Percentiles rank a stretch among this genome's conserved stretches.
These are phyloP conservation scores for Gossypium davidsonii DNA, from an alignment of 441 rosid genomes.

Conservation along the genomic window DNA sequence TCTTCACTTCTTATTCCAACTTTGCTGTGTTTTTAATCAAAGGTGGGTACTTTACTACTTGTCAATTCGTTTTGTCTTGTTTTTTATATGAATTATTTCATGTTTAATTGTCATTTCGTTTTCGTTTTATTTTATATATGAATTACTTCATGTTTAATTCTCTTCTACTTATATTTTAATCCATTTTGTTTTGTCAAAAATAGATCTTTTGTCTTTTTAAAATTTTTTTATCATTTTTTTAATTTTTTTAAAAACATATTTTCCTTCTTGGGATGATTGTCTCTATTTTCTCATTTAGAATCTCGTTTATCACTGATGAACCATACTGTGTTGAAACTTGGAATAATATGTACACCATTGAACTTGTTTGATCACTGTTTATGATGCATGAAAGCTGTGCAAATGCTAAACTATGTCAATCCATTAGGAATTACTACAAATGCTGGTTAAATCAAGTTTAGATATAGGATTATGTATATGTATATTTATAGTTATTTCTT, in stretches of 20 bases:
- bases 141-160: no score
- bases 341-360: not conserved
- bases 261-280: not conserved
- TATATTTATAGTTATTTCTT: not conserved
- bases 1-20: not conserved
- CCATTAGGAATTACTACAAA: not conserved
- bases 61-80: not conserved
- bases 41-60: conserved; percentile 8
- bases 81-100: not conserved
- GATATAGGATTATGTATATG: not conserved
- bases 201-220: not conserved
- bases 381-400: not conserved
- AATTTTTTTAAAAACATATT: not conserved
- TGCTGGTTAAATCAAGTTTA: not conserved
- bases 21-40: not conserved
- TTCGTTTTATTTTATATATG: no score
- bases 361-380: not conserved
- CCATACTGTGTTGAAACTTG: not conserved
- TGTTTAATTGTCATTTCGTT: not conserved
- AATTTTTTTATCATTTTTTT: not conserved
- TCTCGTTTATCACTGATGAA: not conserved
- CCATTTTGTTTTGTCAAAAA: not conserved
- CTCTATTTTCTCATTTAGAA: not conserved
- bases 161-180: no score
- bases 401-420: not conserved